Percentiles rank a stretch among this genome's conserved stretches.
These are phyloP conservation scores for Glaciozyma antarctica DNA, from an alignment of 768 basidiomycete genomes.

Conservation along the genomic window DNA sequence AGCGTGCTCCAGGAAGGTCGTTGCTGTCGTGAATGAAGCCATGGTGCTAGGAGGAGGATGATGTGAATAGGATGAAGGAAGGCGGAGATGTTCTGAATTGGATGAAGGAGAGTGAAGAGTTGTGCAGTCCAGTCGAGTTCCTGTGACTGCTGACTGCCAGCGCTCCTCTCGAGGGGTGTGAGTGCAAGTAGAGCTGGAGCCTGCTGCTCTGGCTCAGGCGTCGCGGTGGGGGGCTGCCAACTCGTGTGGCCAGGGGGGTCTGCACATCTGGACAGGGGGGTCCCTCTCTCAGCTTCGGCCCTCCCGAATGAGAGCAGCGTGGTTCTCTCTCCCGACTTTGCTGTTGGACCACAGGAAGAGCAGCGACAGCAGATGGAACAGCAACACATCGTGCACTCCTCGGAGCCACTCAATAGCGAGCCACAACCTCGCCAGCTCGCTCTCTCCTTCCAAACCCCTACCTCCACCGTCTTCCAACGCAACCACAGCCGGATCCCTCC, in stretches of 20 bases:
- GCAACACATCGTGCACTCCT: conserved; percentile 7
- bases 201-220: too few species aligned
- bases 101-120: neutral
- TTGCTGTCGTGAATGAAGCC: neutral
- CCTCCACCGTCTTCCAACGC: conserved; percentile 57
- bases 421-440: conserved; percentile 51
- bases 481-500: conserved; percentile 50
- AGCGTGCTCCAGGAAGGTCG: neutral
- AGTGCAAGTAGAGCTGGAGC: too few species aligned
- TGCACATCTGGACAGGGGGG: too few species aligned
- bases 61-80: neutral
- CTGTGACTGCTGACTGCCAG: too few species aligned
- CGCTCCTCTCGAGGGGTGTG: too few species aligned
- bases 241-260: too few species aligned
- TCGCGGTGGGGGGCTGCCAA: too few species aligned
- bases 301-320: too few species aligned
- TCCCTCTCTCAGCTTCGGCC: too few species aligned
- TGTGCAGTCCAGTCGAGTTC: neutral
- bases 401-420: conserved; percentile 61
- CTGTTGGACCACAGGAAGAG: too few species aligned
- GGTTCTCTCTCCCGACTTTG: too few species aligned
- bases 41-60: neutral
- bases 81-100: neutral
- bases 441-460: conserved; percentile 55
- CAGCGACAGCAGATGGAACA: neutral